Evolutionary conservation across 78 protist species (phyloP), one percentile per base, ranked within the genome.

Genomic region (Bodo saltans): DNA sequence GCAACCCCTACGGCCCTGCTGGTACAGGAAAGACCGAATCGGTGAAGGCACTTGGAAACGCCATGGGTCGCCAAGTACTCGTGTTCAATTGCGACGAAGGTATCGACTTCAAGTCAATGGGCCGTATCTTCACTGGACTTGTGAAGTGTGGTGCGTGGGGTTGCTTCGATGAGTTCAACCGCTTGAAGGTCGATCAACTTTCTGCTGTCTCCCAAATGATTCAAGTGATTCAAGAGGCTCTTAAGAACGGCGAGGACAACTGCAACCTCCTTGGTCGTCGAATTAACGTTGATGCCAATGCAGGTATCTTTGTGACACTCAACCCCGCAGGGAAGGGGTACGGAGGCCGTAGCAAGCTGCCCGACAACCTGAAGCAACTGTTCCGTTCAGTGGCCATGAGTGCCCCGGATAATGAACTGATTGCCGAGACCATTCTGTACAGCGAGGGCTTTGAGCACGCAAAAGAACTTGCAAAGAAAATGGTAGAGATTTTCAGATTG

Each of bases 81-180:
- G 97, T 94, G n/a, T 94, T 94, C 90, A 94, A 94, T 79, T 94
- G 97, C 83, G 97, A 94, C 85, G 97, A 94, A 67, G 94, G 94
- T 70, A 92, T 94, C 41, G 97, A 94, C 41, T 90, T 86, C 88
- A 83, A 92, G 88, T 74, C 88, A 39, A 94, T 94, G 97, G 94
- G 95, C 26, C 76, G 97, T 68, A 94, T 94, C 78, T 94, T 94
- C 86, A 73, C 60, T 21, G 97, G 97, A 3, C 89, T 94, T 39
- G 94, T 92, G 84, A 89, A 91, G 88, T 91, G 94, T 68, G 97
- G 97, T 11, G 97, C 97, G 41, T 94, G 97, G 97, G 94, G 91
- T 33, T 93, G 96, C 88, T 88, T 88, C 47, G 90, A 88, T 78
- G 90, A 88, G 80, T 88, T 88, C 78, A 88, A 88, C 84, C 90